These are phyloP conservation scores for Hsuehochloa calcarea DNA, from an alignment of 176 grass and related monocot genomes.

Conservation along the genomic window DNA sequence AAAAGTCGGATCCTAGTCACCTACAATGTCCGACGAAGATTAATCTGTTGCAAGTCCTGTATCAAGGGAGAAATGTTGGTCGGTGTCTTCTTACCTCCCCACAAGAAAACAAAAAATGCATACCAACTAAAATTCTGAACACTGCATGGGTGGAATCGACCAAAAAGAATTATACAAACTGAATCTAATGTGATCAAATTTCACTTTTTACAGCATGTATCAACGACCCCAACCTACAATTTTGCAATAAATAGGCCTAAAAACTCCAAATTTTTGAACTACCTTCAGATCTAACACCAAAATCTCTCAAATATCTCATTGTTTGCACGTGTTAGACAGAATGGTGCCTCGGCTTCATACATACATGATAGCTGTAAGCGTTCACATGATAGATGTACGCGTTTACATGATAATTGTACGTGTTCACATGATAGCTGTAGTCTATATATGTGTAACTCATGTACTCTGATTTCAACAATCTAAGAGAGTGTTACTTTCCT, in stretches of 20 bases:
- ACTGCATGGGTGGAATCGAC: background rate
- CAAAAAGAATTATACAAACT: background rate
- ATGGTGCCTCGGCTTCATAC: too few relatives aligned
- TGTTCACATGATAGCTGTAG: too few relatives aligned
- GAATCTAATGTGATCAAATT: background rate
- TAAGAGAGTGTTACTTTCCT: too few relatives aligned
- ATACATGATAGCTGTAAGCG: too few relatives aligned
- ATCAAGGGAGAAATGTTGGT: background rate
- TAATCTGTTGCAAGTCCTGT: background rate
- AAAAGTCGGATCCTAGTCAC: background rate
- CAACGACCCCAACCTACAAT: background rate
- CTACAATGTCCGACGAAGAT: background rate
- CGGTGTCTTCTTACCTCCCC: background rate
- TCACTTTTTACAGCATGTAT: background rate
- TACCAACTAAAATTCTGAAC: background rate
- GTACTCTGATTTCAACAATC: too few relatives aligned
- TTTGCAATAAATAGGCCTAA: background rate
- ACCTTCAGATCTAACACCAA: background rate
- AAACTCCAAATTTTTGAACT: background rate
- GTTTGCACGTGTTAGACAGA: too few relatives aligned
- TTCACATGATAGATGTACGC: too few relatives aligned
- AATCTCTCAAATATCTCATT: background rate
- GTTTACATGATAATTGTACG: too few relatives aligned
- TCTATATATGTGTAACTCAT: too few relatives aligned
- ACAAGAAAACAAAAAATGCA: background rate